Percentiles rank a stretch among this genome's conserved stretches.
phyloP scores from a whole-genome alignment of 1,284 basidiomycete species.

The Moesziomyces sp. region DNA sequence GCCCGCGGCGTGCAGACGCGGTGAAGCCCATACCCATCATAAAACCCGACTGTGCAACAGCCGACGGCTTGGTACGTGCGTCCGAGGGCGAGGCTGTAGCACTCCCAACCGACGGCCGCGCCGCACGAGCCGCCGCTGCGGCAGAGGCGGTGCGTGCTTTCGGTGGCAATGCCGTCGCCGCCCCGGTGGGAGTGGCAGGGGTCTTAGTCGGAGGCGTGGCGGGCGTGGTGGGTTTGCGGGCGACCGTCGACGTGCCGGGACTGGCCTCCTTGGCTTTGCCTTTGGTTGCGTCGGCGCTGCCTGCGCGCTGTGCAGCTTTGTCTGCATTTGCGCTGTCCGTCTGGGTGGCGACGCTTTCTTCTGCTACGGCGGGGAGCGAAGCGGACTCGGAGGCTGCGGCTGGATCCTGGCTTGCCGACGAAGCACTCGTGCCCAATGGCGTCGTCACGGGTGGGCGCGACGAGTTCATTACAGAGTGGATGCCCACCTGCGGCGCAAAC shows the following conservation, averaged over 20 bases:
- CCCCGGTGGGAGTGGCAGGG: constrained; percentile 1
- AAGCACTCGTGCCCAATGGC: constrained; percentile 27
- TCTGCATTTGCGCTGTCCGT: constrained; percentile 1
- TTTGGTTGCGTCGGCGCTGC: neutral
- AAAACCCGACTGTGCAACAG: constrained; percentile 63
- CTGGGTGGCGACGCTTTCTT: neutral
- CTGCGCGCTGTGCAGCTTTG: neutral
- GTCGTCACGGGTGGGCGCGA: constrained; percentile 47
- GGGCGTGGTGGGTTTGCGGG: constrained; percentile 3
- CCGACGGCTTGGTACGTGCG: constrained; percentile 45
- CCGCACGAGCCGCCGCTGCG: constrained; percentile 9
- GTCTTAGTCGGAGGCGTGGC: constrained; percentile 1
- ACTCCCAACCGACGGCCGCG: constrained; percentile 28
- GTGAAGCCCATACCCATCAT: constrained; percentile 64
- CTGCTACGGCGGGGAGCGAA: neutral
- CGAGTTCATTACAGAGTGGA: constrained; percentile 50
- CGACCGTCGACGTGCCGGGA: neutral
- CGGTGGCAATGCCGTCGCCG: constrained; percentile 15
- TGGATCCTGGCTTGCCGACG: constrained; percentile 1
- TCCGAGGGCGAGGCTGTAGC: constrained; percentile 30
- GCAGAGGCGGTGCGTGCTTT: constrained; percentile 12
- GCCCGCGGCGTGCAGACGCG: constrained; percentile 28
- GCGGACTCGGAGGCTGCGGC: neutral
- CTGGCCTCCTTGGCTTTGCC: constrained; percentile 1
- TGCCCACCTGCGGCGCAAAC: constrained; percentile 57